These are phyloP conservation scores for Lactarius trivialis DNA, from an alignment of 768 basidiomycete species.

Conservation along the genomic window DNA sequence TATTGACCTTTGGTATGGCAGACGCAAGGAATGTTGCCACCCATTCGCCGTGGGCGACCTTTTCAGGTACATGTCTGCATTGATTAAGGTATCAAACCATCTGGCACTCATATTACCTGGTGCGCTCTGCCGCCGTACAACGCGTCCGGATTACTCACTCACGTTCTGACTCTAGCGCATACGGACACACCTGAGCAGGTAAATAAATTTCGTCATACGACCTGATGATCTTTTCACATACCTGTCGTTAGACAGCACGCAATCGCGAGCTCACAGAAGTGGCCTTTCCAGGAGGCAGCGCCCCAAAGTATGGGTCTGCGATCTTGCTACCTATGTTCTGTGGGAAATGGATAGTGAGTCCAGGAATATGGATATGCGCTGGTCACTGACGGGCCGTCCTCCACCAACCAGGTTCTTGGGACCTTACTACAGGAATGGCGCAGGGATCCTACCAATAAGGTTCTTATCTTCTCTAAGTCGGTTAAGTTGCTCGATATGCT, in stretches of 20 bases:
- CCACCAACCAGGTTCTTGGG: slow-evolving; percentile 50
- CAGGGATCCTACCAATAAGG: slow-evolving; percentile 68
- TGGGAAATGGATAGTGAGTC: slow-evolving; percentile 76
- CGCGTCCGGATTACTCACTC: not conserved
- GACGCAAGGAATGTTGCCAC: slow-evolving; percentile 55
- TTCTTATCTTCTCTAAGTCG: slow-evolving; percentile 89
- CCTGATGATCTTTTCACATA: slow-evolving; percentile 4
- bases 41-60: slow-evolving; percentile 43
- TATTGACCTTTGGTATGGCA: slow-evolving; percentile 32
- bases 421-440: slow-evolving; percentile 60
- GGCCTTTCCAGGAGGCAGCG: slow-evolving; percentile 52
- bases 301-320: slow-evolving; percentile 55
- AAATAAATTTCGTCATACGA: not conserved
- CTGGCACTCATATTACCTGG: slow-evolving; percentile 81
- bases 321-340: slow-evolving; percentile 63
- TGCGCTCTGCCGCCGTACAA: slow-evolving; percentile 26
- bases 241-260: slow-evolving; percentile 35
- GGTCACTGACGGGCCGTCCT: not conserved
- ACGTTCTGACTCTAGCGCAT: slow-evolving; percentile 40
- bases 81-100: slow-evolving; percentile 87
- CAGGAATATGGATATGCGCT: not conserved
- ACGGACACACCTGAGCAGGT: slow-evolving; percentile 68
- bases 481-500: slow-evolving; percentile 87
- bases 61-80: slow-evolving; percentile 72
- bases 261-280: slow-evolving; percentile 57